These are phyloP conservation scores for Podospora sp. DNA, from an alignment of 495 filamentous ascomycete species.

Conservation along the genomic window DNA sequence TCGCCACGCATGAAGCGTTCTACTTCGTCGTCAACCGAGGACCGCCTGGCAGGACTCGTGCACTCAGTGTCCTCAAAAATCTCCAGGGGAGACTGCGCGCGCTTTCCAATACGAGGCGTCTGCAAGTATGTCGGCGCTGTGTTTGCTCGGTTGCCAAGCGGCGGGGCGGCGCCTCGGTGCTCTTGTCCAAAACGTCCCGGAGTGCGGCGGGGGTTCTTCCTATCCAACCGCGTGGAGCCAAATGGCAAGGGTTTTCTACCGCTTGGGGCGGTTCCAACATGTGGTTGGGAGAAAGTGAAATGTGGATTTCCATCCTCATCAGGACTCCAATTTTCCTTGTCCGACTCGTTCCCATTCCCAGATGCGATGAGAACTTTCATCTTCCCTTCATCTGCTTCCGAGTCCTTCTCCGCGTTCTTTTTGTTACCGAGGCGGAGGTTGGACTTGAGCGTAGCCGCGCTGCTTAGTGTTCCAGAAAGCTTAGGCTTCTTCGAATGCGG, in stretches of 20 bases:
- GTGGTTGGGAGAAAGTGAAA: constrained; percentile 28
- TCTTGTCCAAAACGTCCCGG: constrained; percentile 37
- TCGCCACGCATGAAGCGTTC: constrained; percentile 68
- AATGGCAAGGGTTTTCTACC: constrained; percentile 31
- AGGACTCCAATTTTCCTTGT: constrained; percentile 90
- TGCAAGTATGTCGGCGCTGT: constrained; percentile 34
- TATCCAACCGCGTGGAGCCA: constrained; percentile 4
- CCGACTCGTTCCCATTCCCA: constrained; percentile 66
- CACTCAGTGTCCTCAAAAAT: constrained; percentile 45
- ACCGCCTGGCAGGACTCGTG: constrained; percentile 1
- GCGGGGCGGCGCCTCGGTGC: constrained; percentile 29
- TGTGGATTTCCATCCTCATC: constrained; percentile 50
- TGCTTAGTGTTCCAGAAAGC: constrained; percentile 65
- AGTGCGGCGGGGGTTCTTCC: constrained; percentile 42
- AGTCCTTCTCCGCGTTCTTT: constrained; percentile 27
- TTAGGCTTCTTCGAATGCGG: constrained; percentile 62
- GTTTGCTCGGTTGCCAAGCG: constrained; percentile 35
- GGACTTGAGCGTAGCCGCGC: constrained; percentile 67
- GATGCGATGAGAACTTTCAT: constrained; percentile 42
- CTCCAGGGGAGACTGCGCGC: constrained; percentile 27
- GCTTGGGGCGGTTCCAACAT: neutral
- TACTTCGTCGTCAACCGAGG: constrained; percentile 52
- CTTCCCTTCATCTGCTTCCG: constrained; percentile 45
- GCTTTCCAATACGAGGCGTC: constrained; percentile 9
- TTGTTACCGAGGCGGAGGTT: constrained; percentile 35